Evolutionary conservation across 176 grass and related monocot species (phyloP).

Genomic region (Aegilops sharonensis): DNA sequence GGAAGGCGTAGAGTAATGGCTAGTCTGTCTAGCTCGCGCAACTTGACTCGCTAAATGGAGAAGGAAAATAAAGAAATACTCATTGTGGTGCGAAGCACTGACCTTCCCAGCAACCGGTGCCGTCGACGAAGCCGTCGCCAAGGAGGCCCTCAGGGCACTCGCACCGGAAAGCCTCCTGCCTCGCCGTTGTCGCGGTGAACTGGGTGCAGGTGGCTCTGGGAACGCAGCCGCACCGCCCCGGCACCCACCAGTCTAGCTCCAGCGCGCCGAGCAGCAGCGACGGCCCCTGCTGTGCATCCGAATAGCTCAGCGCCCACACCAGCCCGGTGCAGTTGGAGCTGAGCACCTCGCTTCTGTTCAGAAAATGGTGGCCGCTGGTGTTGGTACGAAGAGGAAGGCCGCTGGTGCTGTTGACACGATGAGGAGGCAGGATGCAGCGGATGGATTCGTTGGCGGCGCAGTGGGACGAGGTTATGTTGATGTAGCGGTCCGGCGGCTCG

Average conservation of each 20-base stretch:
- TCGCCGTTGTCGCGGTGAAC: not conserved
- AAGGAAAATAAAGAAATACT: not conserved
- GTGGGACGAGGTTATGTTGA: not conserved
- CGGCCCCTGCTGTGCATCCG: not conserved
- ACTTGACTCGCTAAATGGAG: conserved; percentile 34
- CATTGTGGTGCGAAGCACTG: not conserved
- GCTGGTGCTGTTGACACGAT: not conserved
- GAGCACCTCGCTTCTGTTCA: not conserved
- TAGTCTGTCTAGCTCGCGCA: conserved; percentile 9
- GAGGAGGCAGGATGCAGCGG: conserved; percentile 17
- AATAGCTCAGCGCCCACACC: conserved; percentile 25
- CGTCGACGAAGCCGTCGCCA: conserved; percentile 54
- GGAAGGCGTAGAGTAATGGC: too few relatives aligned
- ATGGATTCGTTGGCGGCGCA: not conserved
- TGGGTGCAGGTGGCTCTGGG: not conserved
- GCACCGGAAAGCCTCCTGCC: conserved; percentile 36
- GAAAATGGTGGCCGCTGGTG: not conserved
- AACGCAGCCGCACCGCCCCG: conserved; percentile 34
- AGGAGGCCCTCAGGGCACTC: conserved; percentile 25
- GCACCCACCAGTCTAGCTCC: conserved; percentile 55
- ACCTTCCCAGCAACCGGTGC: conserved; percentile 52
- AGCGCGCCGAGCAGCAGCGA: conserved; percentile 26
- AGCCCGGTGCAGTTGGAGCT: not conserved
- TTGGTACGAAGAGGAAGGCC: not conserved
- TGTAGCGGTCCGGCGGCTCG: not conserved